Conservation (phyloP, 1,284 basidiomycete genomes). For the Coniophora puteana region DNA sequence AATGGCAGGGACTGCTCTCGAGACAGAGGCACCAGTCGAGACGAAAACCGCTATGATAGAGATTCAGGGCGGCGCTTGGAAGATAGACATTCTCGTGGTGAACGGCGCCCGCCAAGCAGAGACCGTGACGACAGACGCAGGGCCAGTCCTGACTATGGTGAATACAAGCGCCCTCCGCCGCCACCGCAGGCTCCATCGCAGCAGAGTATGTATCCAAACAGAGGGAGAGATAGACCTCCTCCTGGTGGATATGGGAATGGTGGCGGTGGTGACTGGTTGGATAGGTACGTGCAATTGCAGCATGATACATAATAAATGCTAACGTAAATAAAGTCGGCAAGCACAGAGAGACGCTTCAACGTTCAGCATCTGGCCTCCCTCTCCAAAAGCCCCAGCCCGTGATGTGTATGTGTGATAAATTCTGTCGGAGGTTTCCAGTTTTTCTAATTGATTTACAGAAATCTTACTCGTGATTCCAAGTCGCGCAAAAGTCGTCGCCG, state of each 20-base stretch:
- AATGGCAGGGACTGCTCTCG: conserved; percentile 1
- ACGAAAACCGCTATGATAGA: no score
- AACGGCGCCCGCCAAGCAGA: conserved; percentile 11
- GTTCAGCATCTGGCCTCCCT: conserved; percentile 80
- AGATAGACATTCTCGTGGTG: no score
- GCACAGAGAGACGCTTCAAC: conserved; percentile 63
- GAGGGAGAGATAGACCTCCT: conserved; percentile 17
- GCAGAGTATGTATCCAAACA: conserved; percentile 40
- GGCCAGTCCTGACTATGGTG: conserved; percentile 27
- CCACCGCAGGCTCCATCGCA: conserved; percentile 24
- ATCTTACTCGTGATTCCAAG: conserved; percentile 46
- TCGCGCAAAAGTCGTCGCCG: conserved; percentile 63
- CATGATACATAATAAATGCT: no score
- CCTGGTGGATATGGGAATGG: conserved; percentile 23
- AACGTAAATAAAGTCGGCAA: conserved; percentile 55
- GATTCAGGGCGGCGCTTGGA: no score
- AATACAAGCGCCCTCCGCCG: conserved; percentile 24
- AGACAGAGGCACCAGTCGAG: conserved; percentile 12
- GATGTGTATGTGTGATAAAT: conserved; percentile 56
- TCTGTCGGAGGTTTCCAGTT: no score
- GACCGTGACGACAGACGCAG: conserved; percentile 9
- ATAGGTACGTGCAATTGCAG: conserved; percentile 32
- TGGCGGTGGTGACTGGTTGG: conserved; percentile 35
- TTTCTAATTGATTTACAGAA: conserved; percentile 32
- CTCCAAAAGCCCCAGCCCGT: conserved; percentile 67